Conservation (phyloP, 2,329 filamentous ascomycete species). For the Neofusicoccum umdonicola region DNA sequence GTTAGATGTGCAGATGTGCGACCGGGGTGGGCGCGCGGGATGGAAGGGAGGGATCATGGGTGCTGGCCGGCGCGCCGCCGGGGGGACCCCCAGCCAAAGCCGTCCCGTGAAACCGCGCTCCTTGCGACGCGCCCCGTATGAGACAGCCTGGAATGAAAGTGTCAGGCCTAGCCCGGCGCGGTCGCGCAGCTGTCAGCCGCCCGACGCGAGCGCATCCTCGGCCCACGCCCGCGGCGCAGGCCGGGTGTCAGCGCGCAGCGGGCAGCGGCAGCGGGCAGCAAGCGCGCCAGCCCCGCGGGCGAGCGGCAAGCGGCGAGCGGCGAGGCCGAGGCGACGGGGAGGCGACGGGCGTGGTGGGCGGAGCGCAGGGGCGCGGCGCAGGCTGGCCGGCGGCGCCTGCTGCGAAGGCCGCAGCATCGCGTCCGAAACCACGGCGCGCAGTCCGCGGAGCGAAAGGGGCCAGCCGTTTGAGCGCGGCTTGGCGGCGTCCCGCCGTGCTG, state of each 20-base stretch:
- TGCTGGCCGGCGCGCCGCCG: not conserved
- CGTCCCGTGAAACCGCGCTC: constrained; percentile 12
- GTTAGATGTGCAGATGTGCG: constrained; percentile 19
- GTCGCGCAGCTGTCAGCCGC: not conserved
- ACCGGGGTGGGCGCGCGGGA: constrained; percentile 17
- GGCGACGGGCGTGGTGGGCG: no score
- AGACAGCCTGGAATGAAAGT: constrained; percentile 6
- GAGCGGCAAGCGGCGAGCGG: not conserved
- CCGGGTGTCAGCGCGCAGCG: not conserved
- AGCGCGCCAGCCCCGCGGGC: not conserved
- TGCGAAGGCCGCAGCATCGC: not conserved
- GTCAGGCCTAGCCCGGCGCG: not conserved
- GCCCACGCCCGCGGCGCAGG: not conserved
- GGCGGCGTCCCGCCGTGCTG: constrained; percentile 6
- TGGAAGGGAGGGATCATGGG: constrained; percentile 14
- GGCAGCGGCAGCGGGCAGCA: not conserved
- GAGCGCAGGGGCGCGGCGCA: not conserved
- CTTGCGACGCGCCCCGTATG: constrained; percentile 11
- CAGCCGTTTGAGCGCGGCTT: constrained; percentile 14
- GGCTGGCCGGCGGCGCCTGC: not conserved
- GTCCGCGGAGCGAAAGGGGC: constrained; percentile 7
- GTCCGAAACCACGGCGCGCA: constrained; percentile 14
- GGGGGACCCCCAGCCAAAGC: constrained; percentile 8
- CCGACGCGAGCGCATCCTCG: not conserved
- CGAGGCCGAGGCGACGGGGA: not conserved